These are phyloP conservation scores for Ophiostoma pallidulum DNA, from an alignment of 2,329 filamentous ascomycete genomes.

Conservation along the genomic window DNA sequence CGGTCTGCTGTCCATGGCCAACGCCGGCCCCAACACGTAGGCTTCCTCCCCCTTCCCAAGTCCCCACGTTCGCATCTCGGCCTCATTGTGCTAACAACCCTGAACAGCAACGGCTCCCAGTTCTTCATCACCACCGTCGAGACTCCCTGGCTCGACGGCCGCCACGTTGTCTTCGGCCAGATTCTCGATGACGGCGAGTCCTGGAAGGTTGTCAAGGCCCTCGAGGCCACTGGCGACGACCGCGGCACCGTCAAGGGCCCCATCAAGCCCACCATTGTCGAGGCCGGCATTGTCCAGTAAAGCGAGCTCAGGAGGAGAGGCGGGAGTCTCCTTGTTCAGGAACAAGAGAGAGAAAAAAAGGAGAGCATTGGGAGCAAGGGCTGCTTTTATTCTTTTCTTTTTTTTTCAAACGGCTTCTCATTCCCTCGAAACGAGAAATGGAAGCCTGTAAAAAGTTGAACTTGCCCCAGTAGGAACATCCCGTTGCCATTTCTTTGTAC, in stretches of 20 bases:
- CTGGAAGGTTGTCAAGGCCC: constrained; percentile 46
- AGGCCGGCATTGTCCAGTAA: constrained; percentile 13
- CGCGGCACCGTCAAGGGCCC: constrained; percentile 49
- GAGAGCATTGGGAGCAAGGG: too few relatives aligned
- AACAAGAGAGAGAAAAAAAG: constrained; percentile 3
- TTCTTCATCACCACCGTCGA: constrained; percentile 95
- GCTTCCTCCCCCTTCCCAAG: not conserved
- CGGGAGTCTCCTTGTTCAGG: not conserved
- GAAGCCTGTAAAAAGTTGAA: too few relatives aligned
- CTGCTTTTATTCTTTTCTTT: too few relatives aligned
- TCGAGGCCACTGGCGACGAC: constrained; percentile 51
- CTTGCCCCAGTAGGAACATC: too few relatives aligned
- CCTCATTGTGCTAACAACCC: constrained; percentile 15
- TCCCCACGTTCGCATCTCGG: too few relatives aligned
- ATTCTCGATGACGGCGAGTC: constrained; percentile 43
- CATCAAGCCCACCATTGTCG: constrained; percentile 25
- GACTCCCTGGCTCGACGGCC: constrained; percentile 75
- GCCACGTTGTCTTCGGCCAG: constrained; percentile 79
- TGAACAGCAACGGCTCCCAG: constrained; percentile 82
- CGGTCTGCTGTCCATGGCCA: constrained; percentile 88
- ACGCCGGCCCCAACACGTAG: constrained; percentile 88
- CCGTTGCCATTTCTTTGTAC: too few relatives aligned
- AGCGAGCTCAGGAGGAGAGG: too few relatives aligned
- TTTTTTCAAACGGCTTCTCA: too few relatives aligned
- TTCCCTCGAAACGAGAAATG: too few relatives aligned